Conservation (phyloP, 2,329 filamentous ascomycete species). For the Fusarium sp. region DNA sequence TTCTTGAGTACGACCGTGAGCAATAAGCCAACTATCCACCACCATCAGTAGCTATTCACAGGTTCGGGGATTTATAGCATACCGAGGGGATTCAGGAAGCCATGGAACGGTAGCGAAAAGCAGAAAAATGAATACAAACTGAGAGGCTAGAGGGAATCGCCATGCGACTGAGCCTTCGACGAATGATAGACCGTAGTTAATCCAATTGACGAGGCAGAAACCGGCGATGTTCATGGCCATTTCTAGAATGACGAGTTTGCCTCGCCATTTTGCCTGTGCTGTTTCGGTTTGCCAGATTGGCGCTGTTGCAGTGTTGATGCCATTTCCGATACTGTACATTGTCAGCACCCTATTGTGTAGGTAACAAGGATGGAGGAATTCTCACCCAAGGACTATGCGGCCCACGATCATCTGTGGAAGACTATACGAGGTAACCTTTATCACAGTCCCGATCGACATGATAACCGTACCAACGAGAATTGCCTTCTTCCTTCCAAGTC, state of each 20-base stretch:
- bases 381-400: constrained; percentile 19
- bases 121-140: constrained; percentile 54
- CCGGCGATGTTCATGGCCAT: constrained; percentile 30
- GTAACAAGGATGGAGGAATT: rapidly evolving
- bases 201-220: constrained; percentile 47
- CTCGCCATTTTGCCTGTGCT: constrained; percentile 11
- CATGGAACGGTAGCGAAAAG: constrained; percentile 47
- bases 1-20: constrained; percentile 7
- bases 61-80: rapidly evolving
- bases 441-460: constrained; percentile 24
- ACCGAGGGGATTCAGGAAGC: constrained; percentile 33
- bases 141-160: constrained; percentile 58
- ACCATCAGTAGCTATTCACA: rapidly evolving
- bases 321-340: constrained; percentile 3
- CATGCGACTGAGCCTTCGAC: constrained; percentile 49
- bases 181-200: constrained; percentile 53
- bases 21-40: constrained; percentile 17
- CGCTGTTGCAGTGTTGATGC: constrained; percentile 47
- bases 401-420: constrained; percentile 27
- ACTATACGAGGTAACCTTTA: constrained; percentile 26
- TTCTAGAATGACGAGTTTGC: constrained; percentile 16
- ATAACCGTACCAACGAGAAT: constrained; percentile 17
- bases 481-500: constrained; percentile 19
- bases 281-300: constrained; percentile 33
- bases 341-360: neutral